Conservation (phyloP, 2,329 filamentous ascomycete species). For the Ascochyta clinopodiicola region DNA sequence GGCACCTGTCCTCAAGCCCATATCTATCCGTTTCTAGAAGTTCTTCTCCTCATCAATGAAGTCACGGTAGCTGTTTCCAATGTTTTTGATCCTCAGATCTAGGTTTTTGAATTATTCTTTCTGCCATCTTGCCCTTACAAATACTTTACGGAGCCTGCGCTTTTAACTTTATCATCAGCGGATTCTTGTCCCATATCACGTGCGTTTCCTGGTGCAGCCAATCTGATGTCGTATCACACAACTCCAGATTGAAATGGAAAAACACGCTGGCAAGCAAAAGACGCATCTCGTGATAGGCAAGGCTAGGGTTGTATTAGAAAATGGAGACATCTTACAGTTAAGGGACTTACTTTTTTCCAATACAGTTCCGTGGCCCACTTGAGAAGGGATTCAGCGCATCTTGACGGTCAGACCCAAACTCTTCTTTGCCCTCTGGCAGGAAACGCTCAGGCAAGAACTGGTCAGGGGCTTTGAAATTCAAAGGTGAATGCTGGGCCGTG, state of each 20-base stretch:
- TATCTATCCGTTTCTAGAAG: no score
- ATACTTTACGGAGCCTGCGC: background rate
- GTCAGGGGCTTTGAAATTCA: no score
- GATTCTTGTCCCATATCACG: constrained; percentile 48
- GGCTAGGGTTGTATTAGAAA: constrained; percentile 4
- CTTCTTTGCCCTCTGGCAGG: no score
- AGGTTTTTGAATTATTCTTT: constrained; percentile 1
- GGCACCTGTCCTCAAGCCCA: no score
- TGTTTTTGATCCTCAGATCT: constrained; percentile 3
- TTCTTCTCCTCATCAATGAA: background rate
- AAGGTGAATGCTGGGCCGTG: no score
- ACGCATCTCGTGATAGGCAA: constrained; percentile 45
- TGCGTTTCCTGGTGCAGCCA: constrained; percentile 43
- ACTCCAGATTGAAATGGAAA: constrained; percentile 36
- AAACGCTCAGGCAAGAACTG: no score
- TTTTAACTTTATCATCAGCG: constrained; percentile 23
- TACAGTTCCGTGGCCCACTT: constrained; percentile 12
- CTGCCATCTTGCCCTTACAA: background rate
- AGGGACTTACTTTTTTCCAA: constrained; percentile 44
- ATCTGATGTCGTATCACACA: constrained; percentile 31
- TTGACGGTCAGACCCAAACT: no score
- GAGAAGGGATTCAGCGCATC: constrained; percentile 31
- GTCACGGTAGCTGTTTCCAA: background rate
- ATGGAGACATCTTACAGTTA: no score
- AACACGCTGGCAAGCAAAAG: constrained; percentile 33